A percentile compares a stretch with the other conserved stretches of the same genome.
Evolutionary conservation across 495 filamentous ascomycete genomes (phyloP).

Genomic region (Pyronema omphalodes): DNA sequence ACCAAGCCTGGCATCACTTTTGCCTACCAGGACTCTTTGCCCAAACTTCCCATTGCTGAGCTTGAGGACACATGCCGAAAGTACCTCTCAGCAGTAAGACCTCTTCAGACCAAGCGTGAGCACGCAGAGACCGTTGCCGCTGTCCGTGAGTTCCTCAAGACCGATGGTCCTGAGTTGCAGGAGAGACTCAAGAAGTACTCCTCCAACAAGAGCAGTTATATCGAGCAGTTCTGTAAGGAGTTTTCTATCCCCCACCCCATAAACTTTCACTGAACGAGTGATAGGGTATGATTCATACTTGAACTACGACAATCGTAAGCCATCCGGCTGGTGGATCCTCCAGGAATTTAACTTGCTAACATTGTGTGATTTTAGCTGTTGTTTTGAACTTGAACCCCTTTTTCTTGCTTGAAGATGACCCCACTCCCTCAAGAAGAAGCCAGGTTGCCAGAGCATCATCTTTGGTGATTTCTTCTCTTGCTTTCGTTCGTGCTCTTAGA

Average conservation of each 20-base stretch:
- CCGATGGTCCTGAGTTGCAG: constrained; percentile 70
- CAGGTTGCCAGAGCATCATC: constrained; percentile 92
- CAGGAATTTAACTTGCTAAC: constrained; percentile 6
- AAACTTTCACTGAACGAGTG: constrained; percentile 10
- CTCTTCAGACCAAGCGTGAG: constrained; percentile 63
- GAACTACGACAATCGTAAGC: constrained; percentile 78
- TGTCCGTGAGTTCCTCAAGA: constrained; percentile 66
- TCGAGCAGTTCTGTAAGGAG: constrained; percentile 91
- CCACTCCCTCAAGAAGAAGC: constrained; percentile 85
- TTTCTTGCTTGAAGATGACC: constrained; percentile 93
- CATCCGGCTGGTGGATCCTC: neutral
- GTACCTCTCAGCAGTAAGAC: constrained; percentile 63
- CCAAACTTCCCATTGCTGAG: constrained; percentile 89
- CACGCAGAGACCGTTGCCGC: constrained; percentile 67
- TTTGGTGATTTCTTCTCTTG: constrained; percentile 69
- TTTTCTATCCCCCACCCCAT: neutral
- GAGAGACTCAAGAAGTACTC: constrained; percentile 86
- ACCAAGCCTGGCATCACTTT: constrained; percentile 59
- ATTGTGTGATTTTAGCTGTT: constrained; percentile 37
- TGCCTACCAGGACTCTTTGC: constrained; percentile 69
- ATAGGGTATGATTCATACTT: constrained; percentile 97
- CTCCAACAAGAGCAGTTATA: constrained; percentile 82
- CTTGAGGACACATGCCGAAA: constrained; percentile 60
- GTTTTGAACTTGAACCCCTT: constrained; percentile 96
- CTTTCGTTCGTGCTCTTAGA: constrained; percentile 83